Base-by-base conservation (phyloP, 352 stramenopile genomes). In the Ophiocytium majus region DNA sequence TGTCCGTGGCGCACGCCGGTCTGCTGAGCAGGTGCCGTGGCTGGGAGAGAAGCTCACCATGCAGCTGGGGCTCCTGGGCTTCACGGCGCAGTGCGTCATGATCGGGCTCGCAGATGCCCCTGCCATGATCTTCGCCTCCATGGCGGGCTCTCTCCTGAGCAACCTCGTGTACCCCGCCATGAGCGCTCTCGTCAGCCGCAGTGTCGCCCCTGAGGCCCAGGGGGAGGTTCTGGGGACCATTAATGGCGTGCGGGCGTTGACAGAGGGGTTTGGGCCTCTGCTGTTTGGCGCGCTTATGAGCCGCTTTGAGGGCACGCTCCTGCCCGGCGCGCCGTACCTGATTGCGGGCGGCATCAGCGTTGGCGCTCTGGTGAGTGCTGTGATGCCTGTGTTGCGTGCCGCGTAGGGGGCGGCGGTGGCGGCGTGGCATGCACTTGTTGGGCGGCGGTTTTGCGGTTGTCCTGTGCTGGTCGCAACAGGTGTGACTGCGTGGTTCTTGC, bases 231-330 rank as follows among this genome's bases (percentile, higher is more conserved):
- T 95, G 19, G 93, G 93, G 35, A 90, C 92, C 1, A 87, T 96
- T 0, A 95, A 96, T 88, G 93, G 93, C 28, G 91, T 96, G 74
- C 94, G 94, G 79, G 92, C 91, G 80, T 89, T 96, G 31, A 95
- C 92, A 0, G 92, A 95, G 89, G 93, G 92, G 32, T 89, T 90
- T 63, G 89, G 87, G 19, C 87, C 89, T 28, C 82, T 91, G 0
- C 14, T 88, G 0, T 91, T 91, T 81, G 87, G 81, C 33, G 78
- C 50, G 31, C 49, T 91, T 0, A 89, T 91, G 85, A 80, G 33
- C 57, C 43, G 86, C 17, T 90, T 87, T 74, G 87, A 91, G 83
- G 66, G 83, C 31, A 89, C 85, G 28, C 35, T 76, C 37, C 35
- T 89, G 9, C 89, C 89, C 17, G 89, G 89, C 17, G 76, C 79